Percentiles rank a stretch among this genome's conserved stretches.
These are phyloP conservation scores for Wickerhamomyces sp. DNA, from an alignment of 1,139 yeast genomes.

Conservation along the genomic window DNA sequence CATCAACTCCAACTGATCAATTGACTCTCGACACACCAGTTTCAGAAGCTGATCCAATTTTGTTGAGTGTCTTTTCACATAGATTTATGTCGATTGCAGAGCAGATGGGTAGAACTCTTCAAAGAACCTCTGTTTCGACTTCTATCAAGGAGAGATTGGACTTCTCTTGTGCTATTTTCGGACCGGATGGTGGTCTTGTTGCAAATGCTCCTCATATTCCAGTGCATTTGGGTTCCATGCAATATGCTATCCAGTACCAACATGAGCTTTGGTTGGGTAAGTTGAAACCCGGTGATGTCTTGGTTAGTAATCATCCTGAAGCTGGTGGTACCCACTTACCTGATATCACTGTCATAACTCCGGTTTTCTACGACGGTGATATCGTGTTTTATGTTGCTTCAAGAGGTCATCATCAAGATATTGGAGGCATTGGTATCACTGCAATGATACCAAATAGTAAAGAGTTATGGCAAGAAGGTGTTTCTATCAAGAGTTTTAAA, in stretches of 20 bases:
- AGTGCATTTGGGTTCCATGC: conserved; percentile 60
- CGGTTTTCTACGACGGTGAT: conserved; percentile 41
- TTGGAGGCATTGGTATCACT: conserved; percentile 63
- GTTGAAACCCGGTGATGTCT: conserved; percentile 49
- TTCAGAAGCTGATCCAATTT: conserved; percentile 43
- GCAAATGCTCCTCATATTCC: conserved; percentile 67
- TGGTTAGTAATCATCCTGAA: conserved; percentile 52
- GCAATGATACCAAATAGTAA: conserved; percentile 61
- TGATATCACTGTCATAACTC: conserved; percentile 74
- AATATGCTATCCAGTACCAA: conserved; percentile 52
- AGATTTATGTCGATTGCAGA: conserved; percentile 62
- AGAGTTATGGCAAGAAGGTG: conserved; percentile 61
- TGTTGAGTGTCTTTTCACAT: conserved; percentile 54
- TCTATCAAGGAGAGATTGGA: conserved; percentile 58
- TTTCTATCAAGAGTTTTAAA: conserved; percentile 50
- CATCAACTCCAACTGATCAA: conserved; percentile 25
- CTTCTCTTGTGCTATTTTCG: conserved; percentile 58
- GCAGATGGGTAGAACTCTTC: conserved; percentile 60
- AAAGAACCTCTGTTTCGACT: conserved; percentile 55
- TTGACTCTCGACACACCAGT: neutral
- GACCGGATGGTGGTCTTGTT: conserved; percentile 47
- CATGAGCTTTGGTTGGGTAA: conserved; percentile 46
- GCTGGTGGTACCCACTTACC: conserved; percentile 66
- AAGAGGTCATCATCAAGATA: conserved; percentile 65
- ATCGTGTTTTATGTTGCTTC: conserved; percentile 59